Base-by-base conservation (phyloP, 768 basidiomycete species). In the Erythrobasidium yunnanense region DNA sequence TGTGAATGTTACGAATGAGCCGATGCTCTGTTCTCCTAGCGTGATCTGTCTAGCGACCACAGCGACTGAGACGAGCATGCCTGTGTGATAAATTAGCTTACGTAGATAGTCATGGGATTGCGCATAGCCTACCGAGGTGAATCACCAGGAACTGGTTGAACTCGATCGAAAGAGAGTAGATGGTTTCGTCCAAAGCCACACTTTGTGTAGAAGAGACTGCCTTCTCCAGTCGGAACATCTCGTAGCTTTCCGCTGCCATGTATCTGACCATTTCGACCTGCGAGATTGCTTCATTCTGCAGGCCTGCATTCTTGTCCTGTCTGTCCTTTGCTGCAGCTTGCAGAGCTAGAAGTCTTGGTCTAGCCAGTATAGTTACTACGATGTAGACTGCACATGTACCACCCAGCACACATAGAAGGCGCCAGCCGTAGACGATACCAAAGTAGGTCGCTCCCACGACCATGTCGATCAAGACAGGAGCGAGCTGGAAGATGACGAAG, bases 51-150 rank as follows among this genome's bases (percentile, higher is more conserved):
- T 76, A 0, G 87, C 86, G 53, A 93, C 85, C 69, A 91, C 83
- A 76, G 89, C 78, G n/a, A 83, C 85, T 20, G 90, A 90, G 53
- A 87, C 77, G 15, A 93, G 82, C 23, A 95, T 81, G 23, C 89
- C 90, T 52, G 29, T 2, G 30, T 13, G 4, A 17, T 4, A 60
- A 6, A 3, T 55, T 18, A 55, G 6, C 23, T 17, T 22, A 18
- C 32, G 17, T 56, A n/a, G 11, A 58, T 5, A 27, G 51, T 17
- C 17, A 29, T 25, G 25, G 42, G 27, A 32, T 18, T 18, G 15
- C 25, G 4, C 18, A 4, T 3, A 22, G 52, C 58, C 23, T 42
- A 6, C 60, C 33, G 18, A 52, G 51, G 51, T 2, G 45, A 17
- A 4, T 55, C 60, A 55, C 18, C 22, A 27, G 52, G 23, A 27